phyloP scores from a whole-genome alignment of 2,329 filamentous ascomycete genomes.

The Cladophialophora yegresii region DNA sequence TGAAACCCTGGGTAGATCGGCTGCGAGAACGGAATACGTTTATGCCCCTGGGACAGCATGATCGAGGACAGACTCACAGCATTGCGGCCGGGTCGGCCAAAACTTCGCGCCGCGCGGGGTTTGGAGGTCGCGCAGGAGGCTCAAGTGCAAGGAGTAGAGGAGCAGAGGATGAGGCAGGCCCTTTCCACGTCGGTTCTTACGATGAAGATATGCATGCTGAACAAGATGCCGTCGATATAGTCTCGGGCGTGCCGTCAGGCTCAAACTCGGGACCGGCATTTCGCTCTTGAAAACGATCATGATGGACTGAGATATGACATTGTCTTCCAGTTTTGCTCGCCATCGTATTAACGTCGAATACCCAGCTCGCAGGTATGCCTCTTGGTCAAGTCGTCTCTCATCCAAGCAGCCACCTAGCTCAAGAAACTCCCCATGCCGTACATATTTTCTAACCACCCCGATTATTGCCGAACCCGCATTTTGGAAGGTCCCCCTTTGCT shows the following conservation, averaged over 20 bases:
- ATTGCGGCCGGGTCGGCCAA: neutral
- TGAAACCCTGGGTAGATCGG: constrained; percentile 50
- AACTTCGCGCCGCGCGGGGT: neutral
- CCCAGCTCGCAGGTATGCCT: neutral
- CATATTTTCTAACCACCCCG: constrained; percentile 12
- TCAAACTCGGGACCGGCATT: constrained; percentile 8
- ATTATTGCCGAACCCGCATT: neutral
- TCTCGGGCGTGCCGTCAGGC: constrained; percentile 14
- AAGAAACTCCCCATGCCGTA: constrained; percentile 8
- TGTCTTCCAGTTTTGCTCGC: neutral
- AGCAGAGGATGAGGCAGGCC: neutral
- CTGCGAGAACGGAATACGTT: constrained; percentile 24
- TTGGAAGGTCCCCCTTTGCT: constrained; percentile 10
- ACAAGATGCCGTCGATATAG: constrained; percentile 26
- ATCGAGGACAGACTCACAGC: constrained; percentile 1
- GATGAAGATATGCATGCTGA: constrained; percentile 21
- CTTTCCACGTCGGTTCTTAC: neutral
- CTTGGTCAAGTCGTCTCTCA: neutral
- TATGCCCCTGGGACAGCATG: constrained; percentile 16
- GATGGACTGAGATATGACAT: neutral
- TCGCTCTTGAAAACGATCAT: constrained; percentile 4
- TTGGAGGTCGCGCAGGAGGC: constrained; percentile 1
- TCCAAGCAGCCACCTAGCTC: constrained; percentile 9
- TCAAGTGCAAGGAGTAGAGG: neutral
- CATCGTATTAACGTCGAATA: neutral